These are phyloP conservation scores for Pyrus hybrid DNA, from an alignment of 331 rosid genomes.

Conservation along the genomic window DNA sequence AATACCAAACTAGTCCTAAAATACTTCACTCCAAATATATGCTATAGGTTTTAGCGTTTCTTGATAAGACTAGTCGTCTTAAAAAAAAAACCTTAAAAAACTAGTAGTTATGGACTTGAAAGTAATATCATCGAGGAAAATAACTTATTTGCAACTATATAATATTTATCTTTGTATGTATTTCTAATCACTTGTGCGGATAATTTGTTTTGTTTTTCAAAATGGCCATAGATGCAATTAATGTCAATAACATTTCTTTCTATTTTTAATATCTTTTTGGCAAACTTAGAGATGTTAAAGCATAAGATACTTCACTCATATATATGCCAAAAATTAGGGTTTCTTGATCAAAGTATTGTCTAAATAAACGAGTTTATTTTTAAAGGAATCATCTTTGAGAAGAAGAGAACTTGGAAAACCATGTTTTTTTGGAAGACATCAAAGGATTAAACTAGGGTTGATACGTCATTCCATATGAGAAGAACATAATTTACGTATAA, in stretches of 20 bases:
- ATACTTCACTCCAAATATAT: no score
- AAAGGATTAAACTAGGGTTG: not conserved
- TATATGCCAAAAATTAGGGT: not conserved
- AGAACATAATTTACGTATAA: no score
- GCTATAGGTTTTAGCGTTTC: not conserved
- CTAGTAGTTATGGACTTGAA: no score
- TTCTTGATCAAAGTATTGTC: not conserved
- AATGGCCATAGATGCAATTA: not conserved
- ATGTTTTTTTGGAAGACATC: not conserved
- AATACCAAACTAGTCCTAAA: no score
- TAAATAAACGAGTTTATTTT: not conserved
- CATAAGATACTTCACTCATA: not conserved
- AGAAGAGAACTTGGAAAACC: not conserved
- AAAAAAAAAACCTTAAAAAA: no score
- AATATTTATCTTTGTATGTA: no score
- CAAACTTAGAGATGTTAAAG: not conserved
- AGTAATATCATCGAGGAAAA: no score
- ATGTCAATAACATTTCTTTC: not conserved
- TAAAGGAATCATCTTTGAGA: not conserved
- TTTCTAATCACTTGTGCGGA: no score
- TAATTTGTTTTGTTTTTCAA: no score
- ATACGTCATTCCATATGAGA: not conserved
- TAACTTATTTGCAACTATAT: no score
- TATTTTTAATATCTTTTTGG: no score
- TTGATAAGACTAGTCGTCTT: not conserved